Conservation (phyloP, 139 green algal genomes). For the Coelastrella sp. region DNA sequence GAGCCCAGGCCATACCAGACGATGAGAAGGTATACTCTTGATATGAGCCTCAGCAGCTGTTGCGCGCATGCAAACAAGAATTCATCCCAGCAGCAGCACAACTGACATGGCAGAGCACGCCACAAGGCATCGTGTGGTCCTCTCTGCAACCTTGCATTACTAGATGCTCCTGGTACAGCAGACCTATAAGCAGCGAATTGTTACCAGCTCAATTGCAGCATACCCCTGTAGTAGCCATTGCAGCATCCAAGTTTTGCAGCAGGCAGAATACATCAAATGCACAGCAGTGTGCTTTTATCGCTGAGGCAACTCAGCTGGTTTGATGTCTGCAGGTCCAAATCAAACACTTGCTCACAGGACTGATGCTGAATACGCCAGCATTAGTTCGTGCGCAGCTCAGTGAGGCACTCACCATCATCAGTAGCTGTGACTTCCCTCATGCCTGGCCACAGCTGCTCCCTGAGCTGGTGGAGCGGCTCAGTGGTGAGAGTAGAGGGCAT, state of each 20-base stretch:
- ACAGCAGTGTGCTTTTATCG: not conserved
- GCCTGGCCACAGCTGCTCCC: conserved; percentile 92
- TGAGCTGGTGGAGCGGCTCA: conserved; percentile 86
- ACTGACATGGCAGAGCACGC: no score
- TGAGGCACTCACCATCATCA: conserved; percentile 95
- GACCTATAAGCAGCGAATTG: no score
- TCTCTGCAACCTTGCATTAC: no score
- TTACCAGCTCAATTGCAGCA: no score
- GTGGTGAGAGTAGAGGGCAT: not conserved
- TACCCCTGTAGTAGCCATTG: no score
- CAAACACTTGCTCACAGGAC: conserved; percentile 82
- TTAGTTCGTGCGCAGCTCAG: conserved; percentile 87
- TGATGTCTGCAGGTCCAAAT: conserved; percentile 82
- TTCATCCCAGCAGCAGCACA: no score
- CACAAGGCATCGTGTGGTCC: no score
- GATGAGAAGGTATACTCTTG: conserved; percentile 62
- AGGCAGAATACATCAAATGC: not conserved
- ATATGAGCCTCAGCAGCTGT: no score
- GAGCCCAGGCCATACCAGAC: conserved; percentile 62
- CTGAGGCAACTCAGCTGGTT: not conserved
- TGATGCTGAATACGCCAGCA: conserved; percentile 91
- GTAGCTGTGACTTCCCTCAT: conserved; percentile 90
- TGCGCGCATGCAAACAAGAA: no score
- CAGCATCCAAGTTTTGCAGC: not conserved
- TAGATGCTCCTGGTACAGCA: no score